Conservation (phyloP, 2,329 filamentous ascomycete species). For the Talaromyces marneffei region DNA sequence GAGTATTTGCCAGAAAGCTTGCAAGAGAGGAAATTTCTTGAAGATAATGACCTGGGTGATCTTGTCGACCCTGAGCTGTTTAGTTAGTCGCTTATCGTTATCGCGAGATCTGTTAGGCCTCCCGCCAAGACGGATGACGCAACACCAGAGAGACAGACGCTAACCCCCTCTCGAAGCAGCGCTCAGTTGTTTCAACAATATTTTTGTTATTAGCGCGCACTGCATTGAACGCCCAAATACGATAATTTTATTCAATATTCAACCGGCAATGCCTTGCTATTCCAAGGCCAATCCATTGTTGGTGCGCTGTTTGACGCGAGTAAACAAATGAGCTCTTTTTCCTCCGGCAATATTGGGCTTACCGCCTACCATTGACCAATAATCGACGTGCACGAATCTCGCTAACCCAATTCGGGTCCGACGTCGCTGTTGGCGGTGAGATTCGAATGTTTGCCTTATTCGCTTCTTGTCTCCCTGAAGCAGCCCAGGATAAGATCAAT, state of each 20-base stretch:
- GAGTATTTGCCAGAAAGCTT: constrained; percentile 83
- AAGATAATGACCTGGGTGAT: constrained; percentile 71
- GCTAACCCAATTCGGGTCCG: neutral
- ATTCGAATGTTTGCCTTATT: neutral
- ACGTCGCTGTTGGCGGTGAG: neutral
- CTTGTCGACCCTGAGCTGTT: constrained; percentile 65
- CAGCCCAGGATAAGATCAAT: neutral
- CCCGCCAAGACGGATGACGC: neutral
- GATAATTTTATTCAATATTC: neutral
- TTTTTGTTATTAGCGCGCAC: neutral
- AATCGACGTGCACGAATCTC: neutral
- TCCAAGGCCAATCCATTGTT: neutral
- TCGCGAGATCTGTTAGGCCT: neutral
- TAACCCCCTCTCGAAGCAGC: neutral
- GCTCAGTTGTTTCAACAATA: neutral
- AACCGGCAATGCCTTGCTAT: neutral
- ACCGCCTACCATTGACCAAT: constrained; percentile 1
- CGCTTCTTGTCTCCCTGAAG: neutral
- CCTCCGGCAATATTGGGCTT: neutral
- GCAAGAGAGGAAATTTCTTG: constrained; percentile 65
- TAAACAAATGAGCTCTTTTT: constrained; percentile 4
- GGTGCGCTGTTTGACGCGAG: neutral
- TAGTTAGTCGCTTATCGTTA: neutral
- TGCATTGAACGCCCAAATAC: neutral
- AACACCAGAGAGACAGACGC: neutral